phyloP scores from a whole-genome alignment of 345 rosid species.

The Murraya koenigii region DNA sequence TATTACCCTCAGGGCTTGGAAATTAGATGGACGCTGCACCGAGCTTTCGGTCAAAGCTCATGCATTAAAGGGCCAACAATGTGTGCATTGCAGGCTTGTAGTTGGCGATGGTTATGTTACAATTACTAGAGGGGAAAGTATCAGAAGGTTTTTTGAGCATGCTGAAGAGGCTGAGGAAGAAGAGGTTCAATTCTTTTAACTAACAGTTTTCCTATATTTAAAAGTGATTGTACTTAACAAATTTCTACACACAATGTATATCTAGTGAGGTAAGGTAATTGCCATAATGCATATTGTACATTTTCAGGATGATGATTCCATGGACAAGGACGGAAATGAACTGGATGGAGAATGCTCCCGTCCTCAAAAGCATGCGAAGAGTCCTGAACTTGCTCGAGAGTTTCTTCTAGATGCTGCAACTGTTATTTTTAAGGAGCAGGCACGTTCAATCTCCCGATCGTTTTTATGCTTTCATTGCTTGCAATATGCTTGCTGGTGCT shows the following conservation, averaged over 20 bases:
- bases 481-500: slow-evolving; percentile 10
- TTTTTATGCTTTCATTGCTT: slow-evolving; percentile 8
- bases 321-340: slow-evolving; percentile 95
- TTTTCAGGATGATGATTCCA: slow-evolving; percentile 85
- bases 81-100: slow-evolving; percentile 87
- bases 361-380: slow-evolving; percentile 98
- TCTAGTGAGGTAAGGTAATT: not conserved
- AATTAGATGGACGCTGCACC: slow-evolving; percentile 72
- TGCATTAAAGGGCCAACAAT: slow-evolving; percentile 72
- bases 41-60: slow-evolving; percentile 91
- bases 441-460: slow-evolving; percentile 24
- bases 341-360: slow-evolving; percentile 96
- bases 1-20: slow-evolving; percentile 85
- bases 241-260: not conserved
- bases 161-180: slow-evolving; percentile 98
- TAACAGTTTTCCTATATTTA: not conserved
- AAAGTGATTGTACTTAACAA: not conserved
- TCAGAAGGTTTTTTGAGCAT: slow-evolving; percentile 83
- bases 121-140: slow-evolving; percentile 80
- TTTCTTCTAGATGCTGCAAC: slow-evolving; percentile 97
- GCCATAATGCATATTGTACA: slow-evolving; percentile 8
- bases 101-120: slow-evolving; percentile 93
- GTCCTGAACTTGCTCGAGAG: slow-evolving; percentile 99
- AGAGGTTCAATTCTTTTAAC: slow-evolving; percentile 49
- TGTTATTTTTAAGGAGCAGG: slow-evolving; percentile 97